Evolutionary conservation across 1,139 yeast species (phyloP).

Genomic region (Blastobotrys elegans): DNA sequence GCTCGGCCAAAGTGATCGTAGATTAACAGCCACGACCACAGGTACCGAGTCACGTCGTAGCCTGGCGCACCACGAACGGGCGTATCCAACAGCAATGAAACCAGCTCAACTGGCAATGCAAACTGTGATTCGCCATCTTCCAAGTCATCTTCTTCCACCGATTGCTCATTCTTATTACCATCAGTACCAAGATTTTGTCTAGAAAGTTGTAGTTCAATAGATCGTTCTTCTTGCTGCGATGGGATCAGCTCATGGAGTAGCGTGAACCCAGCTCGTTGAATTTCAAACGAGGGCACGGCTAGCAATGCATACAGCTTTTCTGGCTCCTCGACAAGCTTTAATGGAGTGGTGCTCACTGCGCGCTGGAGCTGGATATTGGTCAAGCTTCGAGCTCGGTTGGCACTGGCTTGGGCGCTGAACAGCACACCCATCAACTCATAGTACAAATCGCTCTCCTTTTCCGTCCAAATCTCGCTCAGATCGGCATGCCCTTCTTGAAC

Average conservation of each 20-base stretch:
- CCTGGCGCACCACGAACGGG: slow-evolving; percentile 22
- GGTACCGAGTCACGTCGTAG: slow-evolving; percentile 34
- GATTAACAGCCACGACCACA: slow-evolving; percentile 69
- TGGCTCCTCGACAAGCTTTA: slow-evolving; percentile 31
- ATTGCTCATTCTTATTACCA: slow-evolving; percentile 1
- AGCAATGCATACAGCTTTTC: slow-evolving; percentile 31
- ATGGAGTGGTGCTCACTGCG: slow-evolving; percentile 18
- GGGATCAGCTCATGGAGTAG: slow-evolving; percentile 41
- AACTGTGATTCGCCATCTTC: slow-evolving; percentile 18
- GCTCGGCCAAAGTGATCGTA: slow-evolving; percentile 61
- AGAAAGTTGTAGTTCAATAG: slow-evolving; percentile 28
- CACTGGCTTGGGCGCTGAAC: slow-evolving; percentile 15
- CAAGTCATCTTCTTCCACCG: slow-evolving; percentile 23
- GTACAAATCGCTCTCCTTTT: slow-evolving; percentile 29
- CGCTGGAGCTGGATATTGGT: slow-evolving; percentile 18
- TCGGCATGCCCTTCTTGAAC: slow-evolving; percentile 29
- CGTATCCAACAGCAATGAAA: slow-evolving; percentile 27
- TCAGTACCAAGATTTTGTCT: slow-evolving; percentile 31
- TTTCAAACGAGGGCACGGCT: slow-evolving; percentile 23
- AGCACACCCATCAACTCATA: slow-evolving; percentile 38
- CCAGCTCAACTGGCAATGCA: slow-evolving; percentile 29
- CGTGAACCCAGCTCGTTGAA: slow-evolving; percentile 42
- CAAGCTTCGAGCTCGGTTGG: slow-evolving; percentile 15
- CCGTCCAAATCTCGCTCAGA: slow-evolving; percentile 33
- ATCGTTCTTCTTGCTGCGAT: slow-evolving; percentile 35